phyloP scores from a whole-genome alignment of 2,329 filamentous ascomycete genomes.

The Chaetomium strumarium region DNA sequence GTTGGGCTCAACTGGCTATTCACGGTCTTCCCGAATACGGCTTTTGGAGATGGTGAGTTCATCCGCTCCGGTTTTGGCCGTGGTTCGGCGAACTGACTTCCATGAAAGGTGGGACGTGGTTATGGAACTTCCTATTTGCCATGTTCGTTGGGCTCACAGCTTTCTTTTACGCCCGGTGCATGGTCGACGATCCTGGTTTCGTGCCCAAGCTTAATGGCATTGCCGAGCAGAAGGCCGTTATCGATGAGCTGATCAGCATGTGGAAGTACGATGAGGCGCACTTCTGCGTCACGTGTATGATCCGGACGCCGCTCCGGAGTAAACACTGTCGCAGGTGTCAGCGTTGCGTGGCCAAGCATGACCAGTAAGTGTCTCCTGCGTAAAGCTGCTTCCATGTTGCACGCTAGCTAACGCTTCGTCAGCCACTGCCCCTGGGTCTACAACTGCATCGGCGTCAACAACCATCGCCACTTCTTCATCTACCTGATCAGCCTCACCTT shows the following conservation, averaged over 20 bases:
- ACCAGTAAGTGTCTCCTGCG: slow-evolving; percentile 64
- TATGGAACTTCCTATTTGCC: slow-evolving; percentile 73
- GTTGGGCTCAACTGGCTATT: slow-evolving; percentile 71
- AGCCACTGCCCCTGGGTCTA: slow-evolving; percentile 98
- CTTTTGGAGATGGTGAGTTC: slow-evolving; percentile 47
- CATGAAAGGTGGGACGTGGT: slow-evolving; percentile 47
- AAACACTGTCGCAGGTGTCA: slow-evolving; percentile 93
- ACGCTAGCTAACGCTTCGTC: slow-evolving; percentile 1
- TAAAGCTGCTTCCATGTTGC: too few species aligned
- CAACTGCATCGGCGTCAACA: slow-evolving; percentile 93
- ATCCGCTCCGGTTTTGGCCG: too few species aligned
- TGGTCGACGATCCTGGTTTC: slow-evolving; percentile 85
- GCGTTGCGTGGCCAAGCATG: slow-evolving; percentile 91
- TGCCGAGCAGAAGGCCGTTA: slow-evolving; percentile 80
- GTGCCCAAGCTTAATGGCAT: slow-evolving; percentile 87
- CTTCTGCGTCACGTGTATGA: slow-evolving; percentile 94
- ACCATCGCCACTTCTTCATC: slow-evolving; percentile 90
- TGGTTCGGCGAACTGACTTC: not conserved
- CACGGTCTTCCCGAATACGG: slow-evolving; percentile 54
- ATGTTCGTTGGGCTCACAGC: slow-evolving; percentile 57
- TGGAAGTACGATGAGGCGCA: slow-evolving; percentile 93
- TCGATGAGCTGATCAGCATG: slow-evolving; percentile 74
- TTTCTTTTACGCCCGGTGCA: slow-evolving; percentile 84
- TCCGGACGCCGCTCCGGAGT: slow-evolving; percentile 82
- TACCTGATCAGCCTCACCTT: slow-evolving; percentile 75